Evolutionary conservation across 1,139 yeast genomes (phyloP).

Genomic region (Sugiyamaella neomexicana): DNA sequence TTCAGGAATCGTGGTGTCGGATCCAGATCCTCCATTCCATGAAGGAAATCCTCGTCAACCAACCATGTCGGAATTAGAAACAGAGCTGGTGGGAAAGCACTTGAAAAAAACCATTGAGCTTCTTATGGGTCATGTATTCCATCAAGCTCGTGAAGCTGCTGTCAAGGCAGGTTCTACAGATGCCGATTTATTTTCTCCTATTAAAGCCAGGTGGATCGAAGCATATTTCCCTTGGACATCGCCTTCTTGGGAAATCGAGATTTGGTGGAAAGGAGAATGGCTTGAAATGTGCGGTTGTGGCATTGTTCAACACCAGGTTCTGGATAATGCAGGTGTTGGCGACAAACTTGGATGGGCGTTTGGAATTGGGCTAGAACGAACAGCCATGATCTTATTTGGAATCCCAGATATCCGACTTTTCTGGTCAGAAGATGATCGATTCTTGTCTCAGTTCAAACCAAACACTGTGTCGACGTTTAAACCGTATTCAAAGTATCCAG

Average conservation of each 20-base stretch:
- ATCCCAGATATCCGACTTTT: constrained; percentile 92
- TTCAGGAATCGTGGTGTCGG: constrained; percentile 71
- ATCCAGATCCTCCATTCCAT: constrained; percentile 60
- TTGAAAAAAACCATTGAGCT: constrained; percentile 83
- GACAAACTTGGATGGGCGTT: constrained; percentile 91
- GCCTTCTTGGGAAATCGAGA: constrained; percentile 98
- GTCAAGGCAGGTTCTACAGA: constrained; percentile 62
- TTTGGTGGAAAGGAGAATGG: constrained; percentile 99
- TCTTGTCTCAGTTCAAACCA: constrained; percentile 65
- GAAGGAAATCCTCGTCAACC: constrained; percentile 75
- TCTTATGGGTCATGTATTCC: constrained; percentile 79
- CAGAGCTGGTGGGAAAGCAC: constrained; percentile 69
- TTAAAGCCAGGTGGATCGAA: constrained; percentile 91
- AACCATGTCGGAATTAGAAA: constrained; percentile 68
- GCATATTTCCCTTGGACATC: constrained; percentile 98
- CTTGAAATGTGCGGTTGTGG: constrained; percentile 98
- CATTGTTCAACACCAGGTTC: constrained; percentile 74
- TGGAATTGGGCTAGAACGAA: constrained; percentile 92
- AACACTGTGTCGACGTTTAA: constrained; percentile 70
- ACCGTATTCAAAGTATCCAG: constrained; percentile 91
- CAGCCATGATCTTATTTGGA: constrained; percentile 93
- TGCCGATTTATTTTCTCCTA: constrained; percentile 67
- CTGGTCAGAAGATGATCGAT: constrained; percentile 86
- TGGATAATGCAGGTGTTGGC: constrained; percentile 66
- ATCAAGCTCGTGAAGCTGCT: constrained; percentile 69